Percentiles rank a stretch among this genome's conserved stretches.
Conservation (phyloP, 2,329 filamentous ascomycete species). For the Colletotrichum tropicicola region DNA sequence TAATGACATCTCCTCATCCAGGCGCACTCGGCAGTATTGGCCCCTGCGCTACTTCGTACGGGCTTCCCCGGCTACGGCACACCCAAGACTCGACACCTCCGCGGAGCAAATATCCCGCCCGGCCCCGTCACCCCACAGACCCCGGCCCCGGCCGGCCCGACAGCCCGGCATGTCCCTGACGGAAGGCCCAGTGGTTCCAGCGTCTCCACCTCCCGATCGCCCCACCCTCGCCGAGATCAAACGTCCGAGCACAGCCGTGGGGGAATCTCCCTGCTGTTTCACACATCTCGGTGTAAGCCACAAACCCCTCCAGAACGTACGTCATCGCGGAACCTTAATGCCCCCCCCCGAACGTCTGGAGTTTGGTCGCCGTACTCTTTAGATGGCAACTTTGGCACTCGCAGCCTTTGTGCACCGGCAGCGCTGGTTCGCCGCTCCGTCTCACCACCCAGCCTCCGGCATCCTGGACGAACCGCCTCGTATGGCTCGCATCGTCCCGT, state of each 20-base stretch:
- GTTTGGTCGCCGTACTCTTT: neutral
- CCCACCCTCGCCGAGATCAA: slow-evolving; percentile 2
- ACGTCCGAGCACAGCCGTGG: neutral
- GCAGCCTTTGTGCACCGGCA: neutral
- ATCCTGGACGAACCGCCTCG: slow-evolving; percentile 5
- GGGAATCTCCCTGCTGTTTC: neutral
- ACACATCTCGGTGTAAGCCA: neutral
- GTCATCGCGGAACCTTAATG: slow-evolving; percentile 8
- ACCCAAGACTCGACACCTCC: too few relatives aligned
- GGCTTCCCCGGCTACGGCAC: too few relatives aligned
- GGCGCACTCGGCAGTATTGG: too few relatives aligned
- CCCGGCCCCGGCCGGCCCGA: neutral
- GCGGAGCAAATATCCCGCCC: too few relatives aligned
- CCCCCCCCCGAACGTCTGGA: too few relatives aligned
- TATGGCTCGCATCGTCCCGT: slow-evolving; percentile 16
- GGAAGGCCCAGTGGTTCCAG: too few relatives aligned
- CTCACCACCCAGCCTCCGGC: neutral
- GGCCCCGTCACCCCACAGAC: too few relatives aligned
- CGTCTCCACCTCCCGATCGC: neutral
- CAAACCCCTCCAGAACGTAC: neutral
- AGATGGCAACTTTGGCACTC: slow-evolving; percentile 9
- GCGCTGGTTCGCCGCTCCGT: slow-evolving; percentile 2
- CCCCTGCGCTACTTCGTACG: too few relatives aligned
- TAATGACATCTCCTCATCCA: too few relatives aligned
- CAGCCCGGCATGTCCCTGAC: neutral